phyloP scores from a whole-genome alignment of 495 filamentous ascomycete genomes.

The Bacidia gigantensis region DNA sequence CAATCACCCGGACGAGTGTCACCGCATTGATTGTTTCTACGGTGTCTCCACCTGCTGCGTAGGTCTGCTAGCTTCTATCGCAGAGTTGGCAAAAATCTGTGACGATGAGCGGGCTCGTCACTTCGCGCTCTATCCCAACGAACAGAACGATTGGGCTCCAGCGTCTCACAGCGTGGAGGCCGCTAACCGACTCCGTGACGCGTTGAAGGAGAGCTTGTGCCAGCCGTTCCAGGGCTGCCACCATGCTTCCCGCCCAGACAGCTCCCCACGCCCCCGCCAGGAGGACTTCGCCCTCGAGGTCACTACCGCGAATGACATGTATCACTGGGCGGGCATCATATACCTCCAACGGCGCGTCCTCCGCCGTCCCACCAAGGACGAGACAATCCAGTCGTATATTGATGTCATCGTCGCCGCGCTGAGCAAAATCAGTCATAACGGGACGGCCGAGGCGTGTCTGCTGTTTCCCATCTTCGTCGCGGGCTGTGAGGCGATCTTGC shows the following conservation, averaged over 20 bases:
- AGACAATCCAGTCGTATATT: constrained; percentile 50
- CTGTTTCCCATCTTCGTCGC: constrained; percentile 79
- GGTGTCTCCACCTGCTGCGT: constrained; percentile 63
- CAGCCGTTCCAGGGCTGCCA: constrained; percentile 27
- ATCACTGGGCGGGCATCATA: constrained; percentile 66
- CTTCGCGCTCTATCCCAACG: constrained; percentile 39
- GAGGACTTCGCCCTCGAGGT: constrained; percentile 39
- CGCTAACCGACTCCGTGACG: constrained; percentile 41
- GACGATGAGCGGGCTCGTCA: constrained; percentile 42
- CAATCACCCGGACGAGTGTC: constrained; percentile 40
- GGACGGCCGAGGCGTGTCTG: constrained; percentile 61
- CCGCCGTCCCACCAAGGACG: constrained; percentile 38
- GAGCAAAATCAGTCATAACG: constrained; percentile 47
- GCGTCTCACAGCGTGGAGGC: constrained; percentile 35
- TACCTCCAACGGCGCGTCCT: constrained; percentile 66
- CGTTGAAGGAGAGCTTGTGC: constrained; percentile 34
- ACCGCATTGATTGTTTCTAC: constrained; percentile 63
- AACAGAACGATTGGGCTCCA: constrained; percentile 45
- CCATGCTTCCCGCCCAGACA: neutral
- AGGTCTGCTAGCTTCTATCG: constrained; percentile 58
- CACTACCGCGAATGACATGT: constrained; percentile 64
- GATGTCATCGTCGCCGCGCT: constrained; percentile 47
- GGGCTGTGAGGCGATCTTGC: constrained; percentile 55
- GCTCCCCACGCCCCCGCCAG: neutral
- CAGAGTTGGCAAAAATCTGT: constrained; percentile 55